Percentiles rank a stretch among this genome's conserved stretches.
Conservation (phyloP, 192 early-diverging fungal species). For the Pilaira anomala region DNA sequence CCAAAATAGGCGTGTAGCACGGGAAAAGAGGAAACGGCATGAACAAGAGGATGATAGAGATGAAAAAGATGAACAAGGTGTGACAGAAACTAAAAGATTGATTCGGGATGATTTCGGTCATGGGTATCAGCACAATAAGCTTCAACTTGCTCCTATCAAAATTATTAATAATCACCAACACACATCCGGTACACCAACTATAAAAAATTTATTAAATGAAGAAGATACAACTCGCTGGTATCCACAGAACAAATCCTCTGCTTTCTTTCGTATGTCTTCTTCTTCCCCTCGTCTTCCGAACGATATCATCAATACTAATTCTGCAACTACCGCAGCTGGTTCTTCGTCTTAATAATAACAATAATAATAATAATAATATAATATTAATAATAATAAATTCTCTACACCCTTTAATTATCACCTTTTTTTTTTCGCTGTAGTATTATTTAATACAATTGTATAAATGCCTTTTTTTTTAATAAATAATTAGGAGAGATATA, state of each 20-base stretch:
- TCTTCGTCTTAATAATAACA: too few species aligned
- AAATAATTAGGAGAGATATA: too few species aligned
- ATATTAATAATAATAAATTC: neutral
- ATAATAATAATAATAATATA: too few species aligned
- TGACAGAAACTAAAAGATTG: too few species aligned
- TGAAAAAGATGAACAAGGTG: too few species aligned
- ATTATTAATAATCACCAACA: neutral
- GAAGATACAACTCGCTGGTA: neutral
- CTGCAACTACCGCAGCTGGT: too few species aligned
- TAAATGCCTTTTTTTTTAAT: too few species aligned
- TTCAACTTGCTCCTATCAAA: slow-evolving; percentile 3
- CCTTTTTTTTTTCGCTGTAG: neutral
- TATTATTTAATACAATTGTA: too few species aligned
- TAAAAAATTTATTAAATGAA: slow-evolving; percentile 2
- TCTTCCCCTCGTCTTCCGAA: too few species aligned
- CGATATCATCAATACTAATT: too few species aligned
- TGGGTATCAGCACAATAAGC: neutral
- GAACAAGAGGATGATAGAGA: neutral
- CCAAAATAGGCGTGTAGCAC: slow-evolving; percentile 3
- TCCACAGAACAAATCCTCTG: too few species aligned
- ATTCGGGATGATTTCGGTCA: slow-evolving; percentile 2
- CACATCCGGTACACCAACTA: neutral
- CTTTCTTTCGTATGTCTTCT: too few species aligned
- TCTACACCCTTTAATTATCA: neutral
- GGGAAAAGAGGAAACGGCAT: slow-evolving; percentile 9